Evolutionary conservation across 1,284 basidiomycete species (phyloP).

Genomic region (Ustilago cynodontis): DNA sequence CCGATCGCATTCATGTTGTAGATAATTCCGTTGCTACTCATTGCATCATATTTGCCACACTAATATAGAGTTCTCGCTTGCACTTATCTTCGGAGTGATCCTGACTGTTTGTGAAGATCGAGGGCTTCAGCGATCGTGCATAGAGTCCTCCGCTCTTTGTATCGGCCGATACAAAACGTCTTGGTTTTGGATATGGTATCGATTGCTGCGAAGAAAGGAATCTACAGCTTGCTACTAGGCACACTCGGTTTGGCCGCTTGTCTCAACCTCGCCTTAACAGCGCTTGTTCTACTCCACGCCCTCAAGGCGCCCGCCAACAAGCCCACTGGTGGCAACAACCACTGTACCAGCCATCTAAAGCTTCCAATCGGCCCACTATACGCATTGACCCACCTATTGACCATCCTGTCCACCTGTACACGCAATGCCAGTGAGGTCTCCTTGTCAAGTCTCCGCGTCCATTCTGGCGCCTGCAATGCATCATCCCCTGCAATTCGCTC

Average conservation of each 20-base stretch:
- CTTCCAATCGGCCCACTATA: conserved; percentile 73
- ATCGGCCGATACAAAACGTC: too few species aligned
- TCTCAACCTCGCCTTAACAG: conserved; percentile 32
- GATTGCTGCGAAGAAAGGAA: not conserved
- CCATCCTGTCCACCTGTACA: conserved; percentile 78
- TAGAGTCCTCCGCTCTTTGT: too few species aligned
- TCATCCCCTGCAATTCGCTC: conserved; percentile 5
- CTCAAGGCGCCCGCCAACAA: conserved; percentile 69
- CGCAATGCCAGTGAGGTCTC: conserved; percentile 68
- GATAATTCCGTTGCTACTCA: not conserved
- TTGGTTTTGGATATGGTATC: conserved; percentile 3
- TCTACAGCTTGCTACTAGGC: conserved; percentile 35
- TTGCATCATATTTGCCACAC: not conserved
- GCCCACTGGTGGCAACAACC: conserved; percentile 85
- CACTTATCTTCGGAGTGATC: not conserved
- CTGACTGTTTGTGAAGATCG: too few species aligned
- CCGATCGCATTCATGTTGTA: not conserved
- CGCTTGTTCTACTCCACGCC: conserved; percentile 23
- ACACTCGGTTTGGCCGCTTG: conserved; percentile 12
- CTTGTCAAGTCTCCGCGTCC: conserved; percentile 22
- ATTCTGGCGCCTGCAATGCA: conserved; percentile 15
- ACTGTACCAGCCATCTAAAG: conserved; percentile 77
- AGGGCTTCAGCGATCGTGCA: too few species aligned
- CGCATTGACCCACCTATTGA: conserved; percentile 73
- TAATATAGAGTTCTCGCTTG: conserved; percentile 6